phyloP scores from a whole-genome alignment of 148 eudicot genomes.

The Chenopodium quinoa region DNA sequence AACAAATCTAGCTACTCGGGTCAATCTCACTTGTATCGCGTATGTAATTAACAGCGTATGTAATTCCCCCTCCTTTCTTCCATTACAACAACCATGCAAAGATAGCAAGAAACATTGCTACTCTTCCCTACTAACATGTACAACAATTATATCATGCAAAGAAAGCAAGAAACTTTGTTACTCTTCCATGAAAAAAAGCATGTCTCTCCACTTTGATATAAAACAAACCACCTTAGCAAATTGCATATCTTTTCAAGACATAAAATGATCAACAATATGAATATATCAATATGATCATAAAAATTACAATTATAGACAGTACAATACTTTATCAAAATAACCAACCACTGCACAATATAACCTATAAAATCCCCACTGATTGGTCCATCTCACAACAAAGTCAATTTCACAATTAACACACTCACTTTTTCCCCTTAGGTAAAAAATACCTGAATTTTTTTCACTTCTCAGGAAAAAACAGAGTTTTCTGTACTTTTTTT shows the following conservation, averaged over 20 bases:
- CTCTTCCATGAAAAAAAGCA: not conserved
- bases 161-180: not conserved
- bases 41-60: too few relatives aligned
- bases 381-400: constrained; percentile 19
- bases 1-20: too few relatives aligned
- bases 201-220: not conserved
- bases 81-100: not conserved
- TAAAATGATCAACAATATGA: constrained; percentile 4
- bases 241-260: constrained; percentile 9
- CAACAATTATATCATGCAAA: not conserved
- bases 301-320: constrained; percentile 21
- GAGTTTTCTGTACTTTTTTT: not conserved
- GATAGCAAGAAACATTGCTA: not conserved
- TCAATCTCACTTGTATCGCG: too few relatives aligned
- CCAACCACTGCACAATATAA: constrained; percentile 3
- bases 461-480: constrained; percentile 23
- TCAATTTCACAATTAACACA: constrained; percentile 21
- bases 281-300: not conserved
- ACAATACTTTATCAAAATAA: constrained; percentile 10
- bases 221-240: constrained; percentile 7
- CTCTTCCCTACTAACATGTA: too few relatives aligned
- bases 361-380: constrained; percentile 3
- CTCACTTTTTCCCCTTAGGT: constrained; percentile 13
- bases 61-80: too few relatives aligned
- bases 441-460: constrained; percentile 33